phyloP scores from a whole-genome alignment of 2,329 filamentous ascomycete species.

The Sclerotiophoma versabilis region DNA sequence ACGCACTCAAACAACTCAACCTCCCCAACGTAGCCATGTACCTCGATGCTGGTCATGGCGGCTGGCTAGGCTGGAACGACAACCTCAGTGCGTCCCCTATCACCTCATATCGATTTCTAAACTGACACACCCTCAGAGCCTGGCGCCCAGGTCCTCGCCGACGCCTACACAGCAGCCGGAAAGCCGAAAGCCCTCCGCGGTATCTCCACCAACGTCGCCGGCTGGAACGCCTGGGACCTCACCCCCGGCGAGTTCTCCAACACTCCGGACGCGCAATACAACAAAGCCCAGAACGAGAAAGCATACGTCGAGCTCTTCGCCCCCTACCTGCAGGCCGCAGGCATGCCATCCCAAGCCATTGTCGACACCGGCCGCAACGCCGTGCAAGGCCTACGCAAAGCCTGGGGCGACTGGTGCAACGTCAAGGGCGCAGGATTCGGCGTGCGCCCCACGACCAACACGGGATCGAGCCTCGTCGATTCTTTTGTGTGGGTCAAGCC shows the following conservation, averaged over 20 bases:
- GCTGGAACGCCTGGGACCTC: conserved; percentile 64
- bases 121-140: conserved; percentile 45
- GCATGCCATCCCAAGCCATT: conserved; percentile 64
- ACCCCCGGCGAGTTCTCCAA: conserved; percentile 49
- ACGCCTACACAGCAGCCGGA: conserved; percentile 57
- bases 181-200: conserved; percentile 60
- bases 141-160: conserved; percentile 59
- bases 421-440: conserved; percentile 70
- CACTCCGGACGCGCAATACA: conserved; percentile 44
- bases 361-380: conserved; percentile 67
- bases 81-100: conserved; percentile 55
- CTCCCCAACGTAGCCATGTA: conserved; percentile 70
- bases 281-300: conserved; percentile 61
- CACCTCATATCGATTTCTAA: background rate
- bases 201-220: conserved; percentile 64
- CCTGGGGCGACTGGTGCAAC: conserved; percentile 72
- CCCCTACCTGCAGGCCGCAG: conserved; percentile 56
- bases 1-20: conserved; percentile 65
- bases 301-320: conserved; percentile 60
- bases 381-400: conserved; percentile 53
- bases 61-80: conserved; percentile 71
- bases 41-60: conserved; percentile 69
- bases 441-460: conserved; percentile 64
- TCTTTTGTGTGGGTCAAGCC: conserved; percentile 77
- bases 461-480: conserved; percentile 65